phyloP scores from a whole-genome alignment of 192 early-diverging fungal genomes.

The Ambispora gerdemannii region DNA sequence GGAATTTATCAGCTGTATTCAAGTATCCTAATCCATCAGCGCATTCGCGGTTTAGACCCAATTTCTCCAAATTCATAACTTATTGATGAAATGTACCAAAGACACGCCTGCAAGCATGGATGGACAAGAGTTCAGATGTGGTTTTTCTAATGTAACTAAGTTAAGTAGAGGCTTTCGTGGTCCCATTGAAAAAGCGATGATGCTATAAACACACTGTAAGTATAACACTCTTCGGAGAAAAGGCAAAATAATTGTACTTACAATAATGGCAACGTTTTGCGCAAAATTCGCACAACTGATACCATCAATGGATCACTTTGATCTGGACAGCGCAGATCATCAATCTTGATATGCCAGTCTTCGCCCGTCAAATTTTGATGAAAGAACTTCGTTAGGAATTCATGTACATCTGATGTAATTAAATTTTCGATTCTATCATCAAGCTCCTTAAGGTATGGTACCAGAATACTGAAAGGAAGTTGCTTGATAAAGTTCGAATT shows the following conservation, averaged over 20 bases:
- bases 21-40: neutral
- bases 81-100: slow-evolving; percentile 8
- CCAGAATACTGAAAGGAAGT: neutral
- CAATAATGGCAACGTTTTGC: slow-evolving; percentile 15
- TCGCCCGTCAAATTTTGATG: slow-evolving; percentile 13
- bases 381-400: slow-evolving; percentile 25
- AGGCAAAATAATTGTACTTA: neutral
- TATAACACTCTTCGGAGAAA: slow-evolving; percentile 1
- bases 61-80: slow-evolving; percentile 25
- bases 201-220: slow-evolving; percentile 12
- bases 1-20: slow-evolving; percentile 21
- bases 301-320: neutral
- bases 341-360: slow-evolving; percentile 28
- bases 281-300: slow-evolving; percentile 1
- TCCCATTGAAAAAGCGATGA: slow-evolving; percentile 10
- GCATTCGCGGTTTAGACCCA: neutral
- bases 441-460: slow-evolving; percentile 17
- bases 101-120: slow-evolving; percentile 13
- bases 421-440: slow-evolving; percentile 25
- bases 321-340: slow-evolving; percentile 15
- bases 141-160: slow-evolving; percentile 8
- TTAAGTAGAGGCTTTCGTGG: slow-evolving; percentile 19
- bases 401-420: slow-evolving; percentile 18
- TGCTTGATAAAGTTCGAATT: slow-evolving; percentile 16
- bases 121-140: slow-evolving; percentile 12